Conservation (phyloP, 192 early-diverging fungal species). For the Rhizoclosmatium globosum region DNA sequence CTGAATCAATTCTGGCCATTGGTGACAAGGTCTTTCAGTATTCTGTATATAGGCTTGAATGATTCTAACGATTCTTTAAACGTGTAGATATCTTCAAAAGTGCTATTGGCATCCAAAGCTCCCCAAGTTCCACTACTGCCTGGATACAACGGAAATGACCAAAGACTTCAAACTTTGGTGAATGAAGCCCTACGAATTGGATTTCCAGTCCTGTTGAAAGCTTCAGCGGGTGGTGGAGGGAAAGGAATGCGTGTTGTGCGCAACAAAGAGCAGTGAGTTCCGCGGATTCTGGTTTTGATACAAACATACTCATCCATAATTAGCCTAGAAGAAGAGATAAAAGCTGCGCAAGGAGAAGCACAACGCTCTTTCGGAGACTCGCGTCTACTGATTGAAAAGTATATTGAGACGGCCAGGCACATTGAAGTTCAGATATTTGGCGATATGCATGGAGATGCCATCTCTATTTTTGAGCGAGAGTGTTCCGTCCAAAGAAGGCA, state of each 20-base stretch:
- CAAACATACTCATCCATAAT: conserved; percentile 2
- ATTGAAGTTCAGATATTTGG: conserved; percentile 66
- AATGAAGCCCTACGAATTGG: conserved; percentile 55
- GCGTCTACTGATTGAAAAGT: conserved; percentile 67
- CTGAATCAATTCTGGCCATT: conserved; percentile 65
- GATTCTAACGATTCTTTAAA: neutral
- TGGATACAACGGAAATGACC: conserved; percentile 71
- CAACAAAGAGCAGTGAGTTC: conserved; percentile 39
- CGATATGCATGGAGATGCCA: conserved; percentile 64
- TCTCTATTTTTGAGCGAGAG: conserved; percentile 67
- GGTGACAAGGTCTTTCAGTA: conserved; percentile 60
- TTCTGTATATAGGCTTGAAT: neutral
- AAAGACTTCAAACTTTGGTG: conserved; percentile 58
- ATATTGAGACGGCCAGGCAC: conserved; percentile 63
- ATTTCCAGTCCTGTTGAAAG: conserved; percentile 69
- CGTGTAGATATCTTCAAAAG: conserved; percentile 7
- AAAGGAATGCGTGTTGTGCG: conserved; percentile 71
- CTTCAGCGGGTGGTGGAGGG: conserved; percentile 66
- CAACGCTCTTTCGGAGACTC: conserved; percentile 65
- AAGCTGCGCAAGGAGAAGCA: conserved; percentile 63
- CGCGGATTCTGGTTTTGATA: too few relatives aligned
- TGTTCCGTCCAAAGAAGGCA: conserved; percentile 72
- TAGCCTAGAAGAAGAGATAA: conserved; percentile 57
- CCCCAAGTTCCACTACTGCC: conserved; percentile 68
- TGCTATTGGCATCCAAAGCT: conserved; percentile 43